phyloP scores from a whole-genome alignment of 2,329 filamentous ascomycete genomes.

The Coniochaeta sp. region DNA sequence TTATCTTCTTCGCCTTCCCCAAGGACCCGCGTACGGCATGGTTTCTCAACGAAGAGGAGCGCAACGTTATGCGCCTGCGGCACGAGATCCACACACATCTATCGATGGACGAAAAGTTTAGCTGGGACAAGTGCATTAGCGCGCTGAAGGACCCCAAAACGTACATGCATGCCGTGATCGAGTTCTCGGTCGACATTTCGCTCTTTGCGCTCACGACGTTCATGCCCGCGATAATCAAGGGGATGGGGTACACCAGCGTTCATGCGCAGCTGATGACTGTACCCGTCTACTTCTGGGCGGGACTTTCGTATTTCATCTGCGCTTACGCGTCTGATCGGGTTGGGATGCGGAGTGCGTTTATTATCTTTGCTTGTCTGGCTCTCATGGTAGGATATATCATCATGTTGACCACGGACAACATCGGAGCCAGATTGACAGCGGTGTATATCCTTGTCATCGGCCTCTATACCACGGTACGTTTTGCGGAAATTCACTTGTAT shows the following conservation, averaged over 20 bases:
- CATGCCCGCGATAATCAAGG: conserved; percentile 4
- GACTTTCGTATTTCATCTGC: not conserved
- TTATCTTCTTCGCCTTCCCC: conserved; percentile 16
- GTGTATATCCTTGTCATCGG: conserved; percentile 7
- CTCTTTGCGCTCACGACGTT: conserved; percentile 10
- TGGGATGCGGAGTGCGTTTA: not conserved
- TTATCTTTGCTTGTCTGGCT: not conserved
- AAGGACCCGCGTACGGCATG: conserved; percentile 14
- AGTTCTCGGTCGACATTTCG: conserved; percentile 7
- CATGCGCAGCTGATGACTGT: conserved; percentile 2
- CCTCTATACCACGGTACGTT: not conserved
- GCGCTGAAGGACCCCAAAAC: conserved; percentile 3
- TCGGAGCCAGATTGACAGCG: conserved; percentile 3
- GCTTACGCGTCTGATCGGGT: not conserved
- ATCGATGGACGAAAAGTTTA: too few species aligned
- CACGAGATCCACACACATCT: too few species aligned
- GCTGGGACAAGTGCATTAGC: not conserved
- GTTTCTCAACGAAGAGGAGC: conserved; percentile 22
- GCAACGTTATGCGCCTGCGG: too few species aligned
- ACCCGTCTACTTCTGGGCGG: not conserved
- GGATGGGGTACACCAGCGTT: not conserved
- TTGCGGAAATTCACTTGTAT: not conserved
- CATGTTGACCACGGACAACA: not conserved
- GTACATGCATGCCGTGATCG: conserved; percentile 7
- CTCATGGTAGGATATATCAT: not conserved